Conservation (phyloP, 2,329 filamentous ascomycete species). For the Neonectria neomacrospora region DNA sequence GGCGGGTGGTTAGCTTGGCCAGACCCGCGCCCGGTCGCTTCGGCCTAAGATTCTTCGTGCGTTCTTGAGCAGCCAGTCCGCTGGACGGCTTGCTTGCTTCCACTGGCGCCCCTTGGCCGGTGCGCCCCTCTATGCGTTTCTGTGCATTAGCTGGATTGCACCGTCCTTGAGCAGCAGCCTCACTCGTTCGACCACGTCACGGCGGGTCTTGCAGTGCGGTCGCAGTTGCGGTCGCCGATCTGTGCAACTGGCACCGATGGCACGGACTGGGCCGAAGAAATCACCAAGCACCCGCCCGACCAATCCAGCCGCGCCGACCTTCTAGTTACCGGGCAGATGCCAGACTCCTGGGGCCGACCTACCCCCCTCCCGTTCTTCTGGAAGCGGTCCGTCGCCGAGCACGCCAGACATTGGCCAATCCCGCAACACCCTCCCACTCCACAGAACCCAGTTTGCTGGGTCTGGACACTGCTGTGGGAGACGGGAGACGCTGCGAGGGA, state of each 20-base stretch:
- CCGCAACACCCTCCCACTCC: conserved; percentile 33
- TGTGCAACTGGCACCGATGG: conserved; percentile 34
- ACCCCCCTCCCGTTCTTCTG: conserved; percentile 43
- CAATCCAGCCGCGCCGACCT: conserved; percentile 11
- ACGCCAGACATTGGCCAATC: conserved; percentile 33
- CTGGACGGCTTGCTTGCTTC: neutral
- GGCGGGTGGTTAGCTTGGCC: conserved; percentile 8
- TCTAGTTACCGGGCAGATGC: conserved; percentile 34
- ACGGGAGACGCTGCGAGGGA: conserved; percentile 6
- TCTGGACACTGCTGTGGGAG: conserved; percentile 23
- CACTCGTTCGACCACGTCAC: conserved; percentile 44
- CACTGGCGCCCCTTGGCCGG: neutral
- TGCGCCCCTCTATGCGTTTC: conserved; percentile 24
- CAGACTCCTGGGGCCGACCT: conserved; percentile 33
- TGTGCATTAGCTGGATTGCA: conserved; percentile 33
- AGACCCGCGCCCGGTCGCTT: conserved; percentile 11
- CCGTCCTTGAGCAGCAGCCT: conserved; percentile 26
- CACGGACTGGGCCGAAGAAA: conserved; percentile 30
- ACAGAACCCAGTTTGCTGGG: conserved; percentile 39
- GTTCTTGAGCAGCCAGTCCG: neutral
- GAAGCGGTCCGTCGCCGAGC: conserved; percentile 35
- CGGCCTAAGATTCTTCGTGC: conserved; percentile 9
- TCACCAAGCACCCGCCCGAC: conserved; percentile 22
- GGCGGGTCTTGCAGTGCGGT: conserved; percentile 33
- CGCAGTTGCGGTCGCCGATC: conserved; percentile 34